phyloP scores from a whole-genome alignment of 768 basidiomycete genomes.

The Leccinum obscurum region DNA sequence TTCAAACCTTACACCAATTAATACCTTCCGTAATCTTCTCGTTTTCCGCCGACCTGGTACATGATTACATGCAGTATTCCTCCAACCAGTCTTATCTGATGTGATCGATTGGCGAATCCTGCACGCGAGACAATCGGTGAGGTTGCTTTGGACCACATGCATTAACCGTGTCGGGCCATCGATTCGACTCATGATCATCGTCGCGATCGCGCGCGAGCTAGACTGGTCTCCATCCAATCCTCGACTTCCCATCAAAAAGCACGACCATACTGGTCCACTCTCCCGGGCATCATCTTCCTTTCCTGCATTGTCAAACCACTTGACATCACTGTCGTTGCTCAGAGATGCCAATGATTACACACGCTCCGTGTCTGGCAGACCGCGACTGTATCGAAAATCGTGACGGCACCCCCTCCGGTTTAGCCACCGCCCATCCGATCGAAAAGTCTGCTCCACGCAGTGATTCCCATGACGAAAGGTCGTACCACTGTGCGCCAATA shows the following conservation, averaged over 20 bases:
- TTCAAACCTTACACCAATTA: slow-evolving; percentile 1
- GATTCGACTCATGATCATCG: background rate
- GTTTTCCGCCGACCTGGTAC: background rate
- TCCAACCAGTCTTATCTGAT: slow-evolving; percentile 13
- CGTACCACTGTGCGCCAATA: slow-evolving; percentile 4
- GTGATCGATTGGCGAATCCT: slow-evolving; percentile 12
- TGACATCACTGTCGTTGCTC: background rate
- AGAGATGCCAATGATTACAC: background rate
- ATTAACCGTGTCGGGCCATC: background rate
- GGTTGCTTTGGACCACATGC: background rate
- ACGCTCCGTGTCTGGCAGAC: background rate
- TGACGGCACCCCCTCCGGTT: slow-evolving; percentile 11
- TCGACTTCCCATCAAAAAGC: background rate
- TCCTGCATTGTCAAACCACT: slow-evolving; percentile 6
- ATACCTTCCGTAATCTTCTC: slow-evolving; percentile 4
- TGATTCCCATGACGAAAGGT: background rate
- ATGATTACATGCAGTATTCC: background rate
- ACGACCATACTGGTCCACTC: background rate
- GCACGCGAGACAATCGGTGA: background rate
- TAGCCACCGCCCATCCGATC: background rate
- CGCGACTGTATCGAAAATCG: slow-evolving; percentile 15
- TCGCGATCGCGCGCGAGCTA: background rate
- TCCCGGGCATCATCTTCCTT: slow-evolving; percentile 5
- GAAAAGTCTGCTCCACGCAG: background rate
- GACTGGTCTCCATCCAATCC: background rate